Evolutionary conservation across 805 yeast genomes (phyloP), one percentile per base, ranked within the genome.

Genomic region (Wickerhamiella alocasiicola): DNA sequence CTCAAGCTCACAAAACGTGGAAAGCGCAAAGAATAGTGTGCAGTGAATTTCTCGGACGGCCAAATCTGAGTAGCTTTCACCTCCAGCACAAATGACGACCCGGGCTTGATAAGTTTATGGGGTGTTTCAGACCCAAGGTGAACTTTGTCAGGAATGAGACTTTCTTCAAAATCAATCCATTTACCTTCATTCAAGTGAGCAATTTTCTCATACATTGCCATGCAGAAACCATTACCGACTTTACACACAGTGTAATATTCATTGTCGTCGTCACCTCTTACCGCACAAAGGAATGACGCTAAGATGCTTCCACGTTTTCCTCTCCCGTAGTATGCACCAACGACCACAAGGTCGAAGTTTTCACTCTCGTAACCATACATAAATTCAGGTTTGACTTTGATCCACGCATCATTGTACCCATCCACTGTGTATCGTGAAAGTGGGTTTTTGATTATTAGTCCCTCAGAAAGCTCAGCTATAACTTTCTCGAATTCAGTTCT

Each of bases 301-400:
- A 60, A 39, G 11, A 41, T 41, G 21, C 52, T 46, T 2, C 54
- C 55, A 3, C 62, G 49, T 29, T 63, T 65, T 36, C 88, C 88
- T 17, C 71, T 67, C 0, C 83, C 84, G 13, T 76, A 75, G 42
- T 72, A 76, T 42, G 76, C 78, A 0, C 96, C 98, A 43, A 87
- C 76, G 0, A 88, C 71, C 2, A 76, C 64, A 36, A 85, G 56
- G 57, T 88, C 97, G 46, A 85, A 63, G 51, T 81, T 81, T 47
- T 85, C 94, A 7, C 95, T 95, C 57, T 81, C 80, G 44, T 79
- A 83, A 6, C 56, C 56, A 42, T 76, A 79, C 40, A 85, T 63
- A 54, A 85, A 87, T 49, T 87, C 95, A 0, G 97, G 97, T 56
- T 88, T 88, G 2, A 88, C 71, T 53, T 88, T 88, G 12, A 84